These are phyloP conservation scores for Dalbergia cultrata DNA, from an alignment of 306 rosid species.

Conservation along the genomic window DNA sequence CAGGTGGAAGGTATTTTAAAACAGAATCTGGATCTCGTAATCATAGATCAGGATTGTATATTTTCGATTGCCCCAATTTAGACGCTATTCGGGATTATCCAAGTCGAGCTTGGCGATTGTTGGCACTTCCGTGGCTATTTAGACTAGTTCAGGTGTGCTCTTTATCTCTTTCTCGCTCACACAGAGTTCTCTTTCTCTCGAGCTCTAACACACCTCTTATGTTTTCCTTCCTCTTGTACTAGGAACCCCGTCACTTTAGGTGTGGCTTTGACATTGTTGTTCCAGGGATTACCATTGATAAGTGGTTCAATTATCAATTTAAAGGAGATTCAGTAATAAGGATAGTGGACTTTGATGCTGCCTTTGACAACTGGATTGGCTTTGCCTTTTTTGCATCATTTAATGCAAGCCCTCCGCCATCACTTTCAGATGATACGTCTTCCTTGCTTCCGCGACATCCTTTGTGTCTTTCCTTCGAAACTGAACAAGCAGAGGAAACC, in stretches of 20 bases:
- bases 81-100: too few species aligned
- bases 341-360: not conserved
- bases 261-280: constrained; percentile 35
- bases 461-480: constrained; percentile 30
- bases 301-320: not conserved
- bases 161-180: not conserved
- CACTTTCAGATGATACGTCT: not conserved
- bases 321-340: not conserved
- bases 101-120: too few species aligned
- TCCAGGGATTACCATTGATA: fast-evolving
- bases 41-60: constrained; percentile 29
- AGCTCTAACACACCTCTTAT: not conserved
- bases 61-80: constrained; percentile 21
- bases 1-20: not conserved
- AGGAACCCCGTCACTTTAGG: not conserved
- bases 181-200: too few species aligned
- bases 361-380: not conserved
- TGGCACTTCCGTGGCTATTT: not conserved
- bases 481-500: not conserved
- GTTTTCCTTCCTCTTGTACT: not conserved
- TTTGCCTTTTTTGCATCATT: not conserved
- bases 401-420: not conserved
- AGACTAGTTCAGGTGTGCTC: not conserved
- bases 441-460: not conserved
- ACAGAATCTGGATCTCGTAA: not conserved